Percentiles rank a stretch among this genome's conserved stretches.
phyloP scores from a whole-genome alignment of 352 stramenopile species.

The Pythium aristosporum region DNA sequence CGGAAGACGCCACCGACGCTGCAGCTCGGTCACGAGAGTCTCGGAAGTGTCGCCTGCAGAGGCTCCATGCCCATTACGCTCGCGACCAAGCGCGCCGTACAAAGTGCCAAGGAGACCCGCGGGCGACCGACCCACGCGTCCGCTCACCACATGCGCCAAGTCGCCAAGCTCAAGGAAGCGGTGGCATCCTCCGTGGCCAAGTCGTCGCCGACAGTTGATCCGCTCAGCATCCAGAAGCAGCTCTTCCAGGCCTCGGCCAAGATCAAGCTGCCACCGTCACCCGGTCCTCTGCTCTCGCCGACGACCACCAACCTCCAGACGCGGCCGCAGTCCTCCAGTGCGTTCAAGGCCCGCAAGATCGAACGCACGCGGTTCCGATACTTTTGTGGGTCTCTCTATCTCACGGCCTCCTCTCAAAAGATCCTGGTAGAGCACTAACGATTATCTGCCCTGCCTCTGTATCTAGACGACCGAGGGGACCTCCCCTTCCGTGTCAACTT shows the following conservation, averaged over 20 bases:
- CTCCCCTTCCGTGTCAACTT: slow-evolving; percentile 77
- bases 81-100: slow-evolving; percentile 30
- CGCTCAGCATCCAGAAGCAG: slow-evolving; percentile 32
- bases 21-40: slow-evolving; percentile 31
- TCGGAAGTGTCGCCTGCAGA: slow-evolving; percentile 13
- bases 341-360: slow-evolving; percentile 65
- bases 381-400: slow-evolving; percentile 56
- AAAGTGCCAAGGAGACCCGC: slow-evolving; percentile 36
- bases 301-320: slow-evolving; percentile 4
- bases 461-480: slow-evolving; percentile 68
- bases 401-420: too few relatives aligned
- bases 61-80: slow-evolving; percentile 41
- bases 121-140: slow-evolving; percentile 28
- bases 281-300: slow-evolving; percentile 9
- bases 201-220: slow-evolving; percentile 27
- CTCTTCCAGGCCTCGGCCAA: slow-evolving; percentile 19
- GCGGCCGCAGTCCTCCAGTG: slow-evolving; percentile 48
- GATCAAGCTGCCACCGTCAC: slow-evolving; percentile 6
- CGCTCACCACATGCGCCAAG: slow-evolving; percentile 53
- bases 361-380: slow-evolving; percentile 79
- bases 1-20: slow-evolving; percentile 20
- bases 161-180: slow-evolving; percentile 37
- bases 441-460: too few relatives aligned
- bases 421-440: too few relatives aligned
- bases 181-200: slow-evolving; percentile 32